These are phyloP conservation scores for Erysimum cheiri DNA, from an alignment of 441 rosid genomes.

Conservation along the genomic window DNA sequence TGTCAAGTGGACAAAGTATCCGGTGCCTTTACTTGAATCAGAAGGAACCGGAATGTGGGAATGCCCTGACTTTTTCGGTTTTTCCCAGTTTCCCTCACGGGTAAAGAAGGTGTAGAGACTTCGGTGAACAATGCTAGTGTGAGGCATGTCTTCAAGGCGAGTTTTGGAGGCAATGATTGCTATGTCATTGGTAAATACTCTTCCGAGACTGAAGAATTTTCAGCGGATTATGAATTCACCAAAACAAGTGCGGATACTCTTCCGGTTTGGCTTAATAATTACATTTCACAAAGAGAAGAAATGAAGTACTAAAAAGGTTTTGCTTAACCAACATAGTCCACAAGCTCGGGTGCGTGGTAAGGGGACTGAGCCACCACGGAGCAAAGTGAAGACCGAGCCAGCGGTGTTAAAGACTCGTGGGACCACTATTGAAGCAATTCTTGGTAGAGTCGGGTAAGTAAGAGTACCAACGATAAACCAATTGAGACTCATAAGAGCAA, in stretches of 20 bases:
- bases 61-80: constrained; percentile 63
- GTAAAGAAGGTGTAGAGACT: constrained; percentile 50
- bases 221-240: constrained; percentile 49
- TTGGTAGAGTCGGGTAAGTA: constrained; percentile 70
- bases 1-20: constrained; percentile 42
- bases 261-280: constrained; percentile 17
- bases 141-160: constrained; percentile 59
- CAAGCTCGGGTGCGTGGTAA: constrained; percentile 23
- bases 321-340: constrained; percentile 34
- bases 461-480: constrained; percentile 85
- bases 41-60: constrained; percentile 61
- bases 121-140: constrained; percentile 41
- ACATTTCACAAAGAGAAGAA: constrained; percentile 20
- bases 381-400: constrained; percentile 41
- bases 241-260: constrained; percentile 45
- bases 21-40: constrained; percentile 45
- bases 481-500: constrained; percentile 79
- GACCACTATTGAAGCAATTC: constrained; percentile 48
- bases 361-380: constrained; percentile 43
- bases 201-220: constrained; percentile 40
- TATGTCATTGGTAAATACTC: constrained; percentile 54
- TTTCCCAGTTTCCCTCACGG: constrained; percentile 45
- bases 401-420: constrained; percentile 36
- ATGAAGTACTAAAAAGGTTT: not conserved
- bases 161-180: constrained; percentile 53